Evolutionary conservation across 495 filamentous ascomycete genomes (phyloP), one percentile per base, ranked within the genome.

Genomic region (Talaromyces liani): DNA sequence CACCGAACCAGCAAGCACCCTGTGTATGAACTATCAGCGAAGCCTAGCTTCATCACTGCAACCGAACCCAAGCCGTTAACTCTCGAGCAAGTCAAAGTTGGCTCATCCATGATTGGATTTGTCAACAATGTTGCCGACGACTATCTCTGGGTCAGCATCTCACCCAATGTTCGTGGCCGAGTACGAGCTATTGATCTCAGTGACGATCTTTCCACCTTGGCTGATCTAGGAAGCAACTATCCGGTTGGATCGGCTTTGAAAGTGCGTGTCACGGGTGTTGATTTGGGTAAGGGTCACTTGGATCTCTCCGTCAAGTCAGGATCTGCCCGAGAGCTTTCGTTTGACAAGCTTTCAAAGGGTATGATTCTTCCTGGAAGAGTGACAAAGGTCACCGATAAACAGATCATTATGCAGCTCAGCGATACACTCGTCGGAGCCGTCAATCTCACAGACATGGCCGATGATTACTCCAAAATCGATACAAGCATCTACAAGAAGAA

Each of bases 21-120:
- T 0, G 89, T 96, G 5, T 92, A 92, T 62, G 94, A 98, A 71
- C 82, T 98, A 16, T 91, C 93, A n/a, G 84, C 91, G 8, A 97
- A 92, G 71, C 84, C 85, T 31, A 87, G 83, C 67, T 84, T 87
- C 70, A 65, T 90, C 58, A 74, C 80, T 45, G 73, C 82, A 6
- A 74, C 71, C 20, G 81, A 87, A 55, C 73, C 81, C n/a, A 75
- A 82, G 16, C 72, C 85, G 3, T 75, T 96, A 25, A 86, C 86
- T 36, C 74, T 96, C 49, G 86, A 91, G n/a, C 85, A 91, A 65
- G 76, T 98, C 59, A 75, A 85, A 65, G 77, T 80, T 53, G 93
- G 89, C 36, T 87, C 87, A 10, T 83, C 75, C 0, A 87, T 86
- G 76, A 75, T 93, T 57, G 92, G 85, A 3, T 97, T 93, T 70